Conservation (phyloP, 352 stramenopile genomes). For the Pythium plurisporium region DNA sequence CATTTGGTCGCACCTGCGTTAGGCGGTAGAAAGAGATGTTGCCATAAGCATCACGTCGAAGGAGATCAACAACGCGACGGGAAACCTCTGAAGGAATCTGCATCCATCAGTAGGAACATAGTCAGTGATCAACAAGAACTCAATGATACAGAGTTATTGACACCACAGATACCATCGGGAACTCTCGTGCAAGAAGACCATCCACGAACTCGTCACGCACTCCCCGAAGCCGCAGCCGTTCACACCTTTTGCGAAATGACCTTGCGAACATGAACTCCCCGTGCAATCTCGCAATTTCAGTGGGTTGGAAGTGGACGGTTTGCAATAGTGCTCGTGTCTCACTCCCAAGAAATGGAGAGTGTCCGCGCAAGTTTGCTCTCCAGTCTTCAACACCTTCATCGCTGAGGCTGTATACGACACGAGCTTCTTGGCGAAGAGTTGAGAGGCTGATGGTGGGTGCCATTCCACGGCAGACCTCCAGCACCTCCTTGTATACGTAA, state of each 20-base stretch:
- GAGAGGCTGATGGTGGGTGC: slow-evolving; percentile 25
- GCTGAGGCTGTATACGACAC: slow-evolving; percentile 44
- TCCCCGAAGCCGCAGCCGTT: slow-evolving; percentile 40
- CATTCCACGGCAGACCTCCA: slow-evolving; percentile 33
- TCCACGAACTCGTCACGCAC: slow-evolving; percentile 50
- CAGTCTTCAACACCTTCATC: slow-evolving; percentile 62
- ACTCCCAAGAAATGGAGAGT: slow-evolving; percentile 44
- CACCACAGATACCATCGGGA: slow-evolving; percentile 28
- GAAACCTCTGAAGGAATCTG: slow-evolving; percentile 34
- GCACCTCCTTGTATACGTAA: slow-evolving; percentile 65
- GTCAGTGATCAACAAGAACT: not conserved
- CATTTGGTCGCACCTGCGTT: slow-evolving; percentile 34
- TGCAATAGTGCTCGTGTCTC: slow-evolving; percentile 49
- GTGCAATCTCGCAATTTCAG: slow-evolving; percentile 52
- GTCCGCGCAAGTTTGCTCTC: slow-evolving; percentile 37
- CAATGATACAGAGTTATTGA: not conserved
- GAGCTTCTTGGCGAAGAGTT: slow-evolving; percentile 33
- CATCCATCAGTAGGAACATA: too few species aligned
- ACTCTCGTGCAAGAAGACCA: slow-evolving; percentile 46
- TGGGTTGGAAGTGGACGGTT: slow-evolving; percentile 43
- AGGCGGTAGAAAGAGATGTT: slow-evolving; percentile 63
- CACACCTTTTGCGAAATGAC: slow-evolving; percentile 37
- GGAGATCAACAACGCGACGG: slow-evolving; percentile 35
- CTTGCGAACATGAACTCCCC: slow-evolving; percentile 69
- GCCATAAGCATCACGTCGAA: slow-evolving; percentile 53